Evolutionary conservation across 768 basidiomycete species (phyloP).

Genomic region (Collybia sordida): DNA sequence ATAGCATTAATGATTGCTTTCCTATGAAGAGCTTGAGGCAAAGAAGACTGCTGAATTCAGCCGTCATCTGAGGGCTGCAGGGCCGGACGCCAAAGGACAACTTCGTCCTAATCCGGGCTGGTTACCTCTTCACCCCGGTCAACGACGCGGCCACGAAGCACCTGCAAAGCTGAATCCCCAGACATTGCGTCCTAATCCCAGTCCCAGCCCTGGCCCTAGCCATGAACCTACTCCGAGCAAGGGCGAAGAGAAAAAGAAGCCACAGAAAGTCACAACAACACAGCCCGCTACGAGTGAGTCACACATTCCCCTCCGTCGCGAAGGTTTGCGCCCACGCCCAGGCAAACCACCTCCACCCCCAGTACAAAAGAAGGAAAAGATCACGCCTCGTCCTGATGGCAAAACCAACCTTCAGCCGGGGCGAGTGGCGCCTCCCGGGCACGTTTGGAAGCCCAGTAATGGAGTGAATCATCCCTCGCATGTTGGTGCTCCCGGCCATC

Average conservation of each 20-base stretch:
- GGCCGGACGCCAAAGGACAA: conserved; percentile 5
- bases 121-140: conserved; percentile 10
- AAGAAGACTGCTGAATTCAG: background rate
- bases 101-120: conserved; percentile 10
- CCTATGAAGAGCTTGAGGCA: too few relatives aligned
- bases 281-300: too few relatives aligned
- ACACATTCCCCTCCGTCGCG: too few relatives aligned
- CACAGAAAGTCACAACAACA: background rate
- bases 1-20: too few relatives aligned
- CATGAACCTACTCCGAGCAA: too few relatives aligned
- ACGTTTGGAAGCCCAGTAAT: background rate
- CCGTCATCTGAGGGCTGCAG: background rate
- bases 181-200: background rate
- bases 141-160: conserved; percentile 13
- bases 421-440: background rate
- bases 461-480: background rate
- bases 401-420: background rate
- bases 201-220: too few relatives aligned
- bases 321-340: too few relatives aligned
- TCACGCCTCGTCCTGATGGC: too few relatives aligned
- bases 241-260: background rate
- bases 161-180: conserved; percentile 4
- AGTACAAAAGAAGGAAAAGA: too few relatives aligned
- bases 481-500: conserved; percentile 1
- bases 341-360: too few relatives aligned